Percentiles rank a stretch among this genome's conserved stretches.
phyloP scores from a whole-genome alignment of 1,284 basidiomycete species.

The Marasmius fiardii region DNA sequence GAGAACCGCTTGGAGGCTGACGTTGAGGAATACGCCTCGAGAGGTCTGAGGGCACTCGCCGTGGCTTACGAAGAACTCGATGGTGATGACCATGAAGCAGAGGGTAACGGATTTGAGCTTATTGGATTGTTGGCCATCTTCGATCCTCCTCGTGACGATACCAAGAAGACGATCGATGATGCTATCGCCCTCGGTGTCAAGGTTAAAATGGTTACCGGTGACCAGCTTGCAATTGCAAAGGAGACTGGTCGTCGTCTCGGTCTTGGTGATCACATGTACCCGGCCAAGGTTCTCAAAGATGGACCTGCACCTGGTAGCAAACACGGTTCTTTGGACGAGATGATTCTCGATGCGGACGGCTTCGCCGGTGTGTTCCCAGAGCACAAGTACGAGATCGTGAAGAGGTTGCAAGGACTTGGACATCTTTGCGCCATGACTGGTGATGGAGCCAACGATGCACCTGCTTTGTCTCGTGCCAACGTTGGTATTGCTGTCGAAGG shows the following conservation, averaged over 20 bases:
- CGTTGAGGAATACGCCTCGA: slow-evolving; percentile 92
- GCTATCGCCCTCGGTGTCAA: slow-evolving; percentile 93
- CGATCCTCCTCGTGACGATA: slow-evolving; percentile 97
- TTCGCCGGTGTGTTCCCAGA: slow-evolving; percentile 97
- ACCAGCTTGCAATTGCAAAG: slow-evolving; percentile 99
- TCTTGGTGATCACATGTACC: slow-evolving; percentile 94
- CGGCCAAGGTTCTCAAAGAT: slow-evolving; percentile 92
- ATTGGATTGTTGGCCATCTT: slow-evolving; percentile 97
- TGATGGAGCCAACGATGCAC: slow-evolving; percentile 97
- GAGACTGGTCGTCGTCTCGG: slow-evolving; percentile 98
- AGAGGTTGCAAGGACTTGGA: slow-evolving; percentile 89
- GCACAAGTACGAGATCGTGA: slow-evolving; percentile 87
- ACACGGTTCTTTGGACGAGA: slow-evolving; percentile 84
- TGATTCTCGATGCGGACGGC: slow-evolving; percentile 90
- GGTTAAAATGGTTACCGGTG: slow-evolving; percentile 99
- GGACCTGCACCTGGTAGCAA: slow-evolving; percentile 80
- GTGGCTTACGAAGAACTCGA: slow-evolving; percentile 95
- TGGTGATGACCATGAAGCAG: slow-evolving; percentile 74
- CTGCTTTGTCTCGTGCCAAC: slow-evolving; percentile 91
- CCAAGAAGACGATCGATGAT: slow-evolving; percentile 98
- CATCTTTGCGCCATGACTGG: slow-evolving; percentile 92
- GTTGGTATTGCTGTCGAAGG: slow-evolving; percentile 98
- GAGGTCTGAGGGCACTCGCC: slow-evolving; percentile 97
- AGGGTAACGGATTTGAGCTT: slow-evolving; percentile 95
- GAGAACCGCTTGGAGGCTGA: slow-evolving; percentile 92